Evolutionary conservation across 2,329 filamentous ascomycete species (phyloP), one percentile per base, ranked within the genome.

Genomic region (Ophiostoma triangulosporum): DNA sequence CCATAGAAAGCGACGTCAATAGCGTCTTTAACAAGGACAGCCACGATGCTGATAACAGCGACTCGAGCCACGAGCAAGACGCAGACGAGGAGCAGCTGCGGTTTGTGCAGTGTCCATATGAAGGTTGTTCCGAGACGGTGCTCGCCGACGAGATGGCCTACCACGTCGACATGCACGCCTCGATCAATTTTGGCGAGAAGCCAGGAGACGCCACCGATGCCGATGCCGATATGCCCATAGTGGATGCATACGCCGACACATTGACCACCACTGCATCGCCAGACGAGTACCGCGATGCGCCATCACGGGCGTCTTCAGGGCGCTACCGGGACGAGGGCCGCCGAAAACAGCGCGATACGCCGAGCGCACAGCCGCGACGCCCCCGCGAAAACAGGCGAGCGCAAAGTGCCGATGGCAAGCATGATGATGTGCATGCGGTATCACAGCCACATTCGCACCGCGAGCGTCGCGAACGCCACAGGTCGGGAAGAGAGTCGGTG

Each of bases 51-150:
- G 32, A 38, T 52, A 45, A 63, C 64, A 52, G 59, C 56, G 20
- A 24, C 8, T 14, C 12, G 5, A 26, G 27, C 48, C 46, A 48
- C 20, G 33, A 59, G 58, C 24, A 51, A 51, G 32, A 58, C 54
- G 63, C 66, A 9, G 65, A 69, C 11, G 27, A 33, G 26, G 53
- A 45, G 11, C 45, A 52, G 57, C 59, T 7, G 55, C 67, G 15
- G 80, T 55, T 79, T 60, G 67, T 72, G 22, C 68, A 74, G 40
- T 83, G 80, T 59, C 73, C 76, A 1, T 58, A 73, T 32, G 72
- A 76, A 15, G 74, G 72, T 22, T 86, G 83, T 61, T 76, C 76
- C 31, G 81, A 86, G 63, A 63, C 71, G n/a, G 64, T 83, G 20
- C 65, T 70, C 6, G 60, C 69, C 7, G 64, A 68, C 15, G 77